Base-by-base conservation (phyloP, 2,329 filamentous ascomycete genomes). In the Helicocarpus griseus region DNA sequence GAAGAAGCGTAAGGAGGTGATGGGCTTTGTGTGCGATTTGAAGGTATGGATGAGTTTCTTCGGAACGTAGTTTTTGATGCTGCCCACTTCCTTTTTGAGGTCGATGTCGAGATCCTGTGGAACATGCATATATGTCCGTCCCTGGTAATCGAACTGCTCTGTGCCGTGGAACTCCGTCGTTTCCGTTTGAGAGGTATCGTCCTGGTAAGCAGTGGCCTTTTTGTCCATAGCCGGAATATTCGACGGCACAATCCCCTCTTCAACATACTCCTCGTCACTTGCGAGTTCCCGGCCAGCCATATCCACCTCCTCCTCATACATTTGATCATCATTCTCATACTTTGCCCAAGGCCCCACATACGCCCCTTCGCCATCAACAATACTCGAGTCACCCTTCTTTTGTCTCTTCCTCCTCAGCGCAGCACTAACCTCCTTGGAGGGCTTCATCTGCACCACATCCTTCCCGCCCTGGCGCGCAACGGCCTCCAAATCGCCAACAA, bases 341-440 rank as follows among this genome's bases (percentile, higher is more conserved):
- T 79, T 83, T 7, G 93, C 94, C 94, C 94, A 98, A 0, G 93
- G 94, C 0, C 94, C 94, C 35, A 95, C 79, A 68, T 98, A 98
- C 43, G 89, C 85, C 50, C 85, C 85, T 6, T 89, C 83, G 0
- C 93, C 93, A 61, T 95, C 90, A 0, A 90, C 85, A 36, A 96
- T 78, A 17, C 83, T 82, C 39, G 89, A 81, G 65, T 91, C 83
- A 45, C 93, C 93, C 64, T 93, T 96, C 58, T 75, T 82, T 68
- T 97, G 89, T 54, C 93, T 78, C 60, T 84, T 86, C n/a, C 83
- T 76, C 45, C 85, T 77, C 67, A 89, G 73, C 53, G 74, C 75
- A 35, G 81, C 81, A 4, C 84, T 82, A 52, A 83, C 79, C 57
- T 86, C 86, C 68, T 94, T 96, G 26, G 80, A 73, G 11, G 82